Evolutionary conservation across 75 land plant species (phyloP), one percentile per base, ranked within the genome.

Genomic region (Sequoiadendron giganteum): DNA sequence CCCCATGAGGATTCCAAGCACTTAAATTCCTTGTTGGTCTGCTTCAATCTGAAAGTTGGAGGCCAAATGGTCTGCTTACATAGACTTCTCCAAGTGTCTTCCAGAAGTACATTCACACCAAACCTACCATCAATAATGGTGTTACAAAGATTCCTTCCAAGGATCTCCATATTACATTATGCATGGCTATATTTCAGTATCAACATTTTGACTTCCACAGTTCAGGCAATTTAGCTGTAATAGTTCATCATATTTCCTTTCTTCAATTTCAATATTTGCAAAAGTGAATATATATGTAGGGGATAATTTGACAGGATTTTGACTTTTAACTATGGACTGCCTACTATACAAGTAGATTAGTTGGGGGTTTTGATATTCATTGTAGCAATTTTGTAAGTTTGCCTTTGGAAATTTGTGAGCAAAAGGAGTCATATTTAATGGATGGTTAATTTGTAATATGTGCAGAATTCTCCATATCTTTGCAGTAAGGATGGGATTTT

Each of bases 401-500:
- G 52, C 32, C 49, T 82, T 54, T 45, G 43, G 48, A 45, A 47
- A 25, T 10, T 28, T 45, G 32, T 45, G 49, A 47, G 48, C 52
- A 82, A 47, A 82, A 47, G 70, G 30, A 2, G 84, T 47, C 84
- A 47, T n/a, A 82, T 82, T 47, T 82, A 82, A 82, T 82, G 28
- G 84, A 1, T 43, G n/a, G 84, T 82, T 40, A 45, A 47, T 82
- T 82, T 82, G 84, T 5, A n/a, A 82, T 82, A 82, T 82, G 84
- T 90, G 89, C 87, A 97, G 98, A 94, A 90, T 89, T 88, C 93
- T n/a, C 98, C 98, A 36, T 97, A 95, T 90, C 91, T 97, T 77
- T 97, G 98, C 90, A 84, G 85, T 49, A 96, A 96, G 80, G 98
- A 95, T 79, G 99, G 94, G 72, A 92, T 95, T 56, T 87, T 87